Evolutionary conservation across 768 basidiomycete species (phyloP), one percentile per base, ranked within the genome.

Genomic region (Leucocoprinus leucothites): DNA sequence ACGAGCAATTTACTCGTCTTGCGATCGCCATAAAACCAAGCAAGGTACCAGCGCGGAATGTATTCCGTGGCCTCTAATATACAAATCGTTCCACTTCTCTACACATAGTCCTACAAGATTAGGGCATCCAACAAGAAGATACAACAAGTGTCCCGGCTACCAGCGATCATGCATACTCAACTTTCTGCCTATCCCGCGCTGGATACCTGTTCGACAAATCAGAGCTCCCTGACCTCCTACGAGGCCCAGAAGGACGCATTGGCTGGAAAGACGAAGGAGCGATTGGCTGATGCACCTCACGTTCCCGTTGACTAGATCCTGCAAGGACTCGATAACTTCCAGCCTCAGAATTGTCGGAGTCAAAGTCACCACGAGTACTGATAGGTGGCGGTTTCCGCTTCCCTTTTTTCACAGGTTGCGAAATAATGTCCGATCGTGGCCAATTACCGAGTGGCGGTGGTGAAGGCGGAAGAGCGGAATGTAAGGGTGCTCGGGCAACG

Each of bases 401-500:
- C 26, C 60, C 55, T 38, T 64, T 69, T 47, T 54, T 45, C 9
- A 24, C 19, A 43, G 71, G 67, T 43, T 64, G 70, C 16, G 69
- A 63, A 21, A 72, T 63, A 13, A 70, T 67, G 58, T 83, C 74
- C 9, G 63, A 60, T 19, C 78, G 76, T 35, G 82, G 84, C 83
- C 84, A 84, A 31, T 79, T 67, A 16, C 81, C 79, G 0, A 85
- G 65, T 2, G 78, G 79, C 24, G 76, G 69, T 26, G 80, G 75
- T 13, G 72, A 69, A 3, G 71, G 60, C 13, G 71, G 65, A 6
- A 51, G 52, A 19, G 49, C 38, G 34, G 55, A 31, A 25, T 64
- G 69, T 1, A 54, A 58, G 35, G 60, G 61, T 28, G 56, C 59
- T 14, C 58, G 67, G 25, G 61, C 63, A 19, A 56, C 64, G 8